Base-by-base conservation (phyloP, 164 flowering plant genomes). In the Vitis cinerea region DNA sequence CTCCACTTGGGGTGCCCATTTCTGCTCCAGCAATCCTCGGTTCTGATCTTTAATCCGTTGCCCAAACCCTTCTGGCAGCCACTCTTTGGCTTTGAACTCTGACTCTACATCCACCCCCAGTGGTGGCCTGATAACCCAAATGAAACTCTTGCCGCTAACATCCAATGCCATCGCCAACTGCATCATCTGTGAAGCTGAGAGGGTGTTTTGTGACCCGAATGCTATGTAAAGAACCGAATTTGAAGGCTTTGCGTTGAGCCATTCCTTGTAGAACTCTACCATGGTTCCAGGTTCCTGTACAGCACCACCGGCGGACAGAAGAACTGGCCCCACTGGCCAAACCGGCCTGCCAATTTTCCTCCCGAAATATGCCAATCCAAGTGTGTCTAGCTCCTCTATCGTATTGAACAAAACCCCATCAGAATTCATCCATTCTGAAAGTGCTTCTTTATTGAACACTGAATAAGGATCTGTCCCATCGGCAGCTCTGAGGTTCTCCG, bases 131-230 rank as follows among this genome's bases (percentile, higher is more conserved):
- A 82, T 75, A 0, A 80, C 85, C 82, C 82, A 79, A 10, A 79
- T 75, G 80, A 88, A 90, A 11, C 66, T 75, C 52, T 27, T 68
- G 10, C 78, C 81, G 53, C 84, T 79, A 0, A 51, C 66, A 57
- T 90, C 95, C 70, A 90, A 66, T 1, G 84, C 95, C 66, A n/a
- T 70, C 0, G 88, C 95, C 59, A 90, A 52, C n/a, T 83, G 70
- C 82, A 77, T 81, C 86, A 84, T 84, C 23, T 88, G 86, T 0
- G 83, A 67, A 0, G 81, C 62, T 0, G 85, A 75, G 59, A 86
- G 80, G 3, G 87, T 75, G 83, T 81, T 79, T 57, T 78, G 77
- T 11, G 92, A 88, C 9, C 92, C 92, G 50, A 90, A 90, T 0
- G 85, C 84, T 3, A 88, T 54, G 73, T 82, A 88, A 2, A 90